phyloP scores from a whole-genome alignment of 2,329 filamentous ascomycete genomes.

The Fusarium nygamai region DNA sequence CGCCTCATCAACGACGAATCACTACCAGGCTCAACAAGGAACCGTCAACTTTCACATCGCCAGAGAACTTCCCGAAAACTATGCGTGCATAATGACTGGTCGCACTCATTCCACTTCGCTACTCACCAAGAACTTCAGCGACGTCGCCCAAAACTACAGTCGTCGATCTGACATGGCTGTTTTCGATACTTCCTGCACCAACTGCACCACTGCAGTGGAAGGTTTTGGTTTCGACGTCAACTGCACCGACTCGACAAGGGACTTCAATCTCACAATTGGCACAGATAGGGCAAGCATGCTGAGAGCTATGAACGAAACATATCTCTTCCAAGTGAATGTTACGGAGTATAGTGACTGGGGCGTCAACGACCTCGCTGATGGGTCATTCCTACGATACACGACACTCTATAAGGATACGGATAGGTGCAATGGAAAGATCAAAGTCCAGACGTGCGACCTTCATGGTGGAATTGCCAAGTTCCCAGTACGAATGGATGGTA shows the following conservation, averaged over 20 bases:
- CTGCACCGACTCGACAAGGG: conserved; percentile 13
- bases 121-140: conserved; percentile 33
- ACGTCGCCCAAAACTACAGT: conserved; percentile 31
- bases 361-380: background rate
- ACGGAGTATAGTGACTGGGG: conserved; percentile 15
- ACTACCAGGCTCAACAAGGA: conserved; percentile 6
- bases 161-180: conserved; percentile 22
- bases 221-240: conserved; percentile 33
- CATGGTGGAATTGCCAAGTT: conserved; percentile 32
- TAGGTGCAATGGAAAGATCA: conserved; percentile 14
- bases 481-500: background rate
- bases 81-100: conserved; percentile 30
- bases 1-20: conserved; percentile 28
- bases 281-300: background rate
- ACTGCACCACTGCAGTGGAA: conserved; percentile 24
- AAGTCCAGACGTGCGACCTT: conserved; percentile 33
- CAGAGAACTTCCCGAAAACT: conserved; percentile 25
- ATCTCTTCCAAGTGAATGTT: conserved; percentile 32
- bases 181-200: conserved; percentile 21
- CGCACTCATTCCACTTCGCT: conserved; percentile 22
- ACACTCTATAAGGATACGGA: conserved; percentile 29
- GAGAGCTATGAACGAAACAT: conserved; percentile 11
- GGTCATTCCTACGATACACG: conserved; percentile 25
- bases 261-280: conserved; percentile 18
- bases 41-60: conserved; percentile 29